Evolutionary conservation across 345 rosid species (phyloP), one percentile per base, ranked within the genome.

Genomic region (sweet orange (Citrus sinensis)): DNA sequence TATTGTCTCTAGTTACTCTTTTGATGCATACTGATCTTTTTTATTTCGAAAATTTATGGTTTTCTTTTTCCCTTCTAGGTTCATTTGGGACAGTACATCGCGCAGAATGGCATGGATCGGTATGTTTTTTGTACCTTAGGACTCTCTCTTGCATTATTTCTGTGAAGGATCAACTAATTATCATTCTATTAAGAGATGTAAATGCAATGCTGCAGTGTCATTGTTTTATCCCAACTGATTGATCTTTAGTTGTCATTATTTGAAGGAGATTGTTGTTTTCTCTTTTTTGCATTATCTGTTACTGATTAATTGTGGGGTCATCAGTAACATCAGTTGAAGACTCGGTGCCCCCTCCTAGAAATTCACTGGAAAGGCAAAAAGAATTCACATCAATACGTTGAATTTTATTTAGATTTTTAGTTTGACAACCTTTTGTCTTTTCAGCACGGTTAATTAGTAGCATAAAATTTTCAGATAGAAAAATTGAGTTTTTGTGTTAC

Each of bases 21-120:
- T 58, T 34, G 19, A 39, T 46, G 64, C 64, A 20, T 51, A 27
- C 11, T 25, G 37, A 46, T 40, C 24, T 60, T 61, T 56, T 66
- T 65, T 46, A 29, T 64, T 75, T 25, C 35, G 22, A 76, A 35
- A n/a, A 9, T 7, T 32, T 19, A 40, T n/a, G 20, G 35, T 25
- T 13, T 65, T 73, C 67, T 39, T 56, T 59, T 30, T 61, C 51
- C 35, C 51, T 78, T 82, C 60, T 88, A 95, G 98, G 98, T 61
- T 95, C 99, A 64, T 95, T 95, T 87, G 96, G 98, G 79, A 95
- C 96, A 24, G 99, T 95, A 83, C 98, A 95, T 88, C 97, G 94
- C 54, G 99, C 99, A 84, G 99, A 95, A 85, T 95, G 99, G 98
- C 92, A 93, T 88, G 99, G 99, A 82, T 93, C 98, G 79, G 99